These are phyloP conservation scores for Cladosporium sp. DNA, from an alignment of 2,329 filamentous ascomycete species.

Conservation along the genomic window DNA sequence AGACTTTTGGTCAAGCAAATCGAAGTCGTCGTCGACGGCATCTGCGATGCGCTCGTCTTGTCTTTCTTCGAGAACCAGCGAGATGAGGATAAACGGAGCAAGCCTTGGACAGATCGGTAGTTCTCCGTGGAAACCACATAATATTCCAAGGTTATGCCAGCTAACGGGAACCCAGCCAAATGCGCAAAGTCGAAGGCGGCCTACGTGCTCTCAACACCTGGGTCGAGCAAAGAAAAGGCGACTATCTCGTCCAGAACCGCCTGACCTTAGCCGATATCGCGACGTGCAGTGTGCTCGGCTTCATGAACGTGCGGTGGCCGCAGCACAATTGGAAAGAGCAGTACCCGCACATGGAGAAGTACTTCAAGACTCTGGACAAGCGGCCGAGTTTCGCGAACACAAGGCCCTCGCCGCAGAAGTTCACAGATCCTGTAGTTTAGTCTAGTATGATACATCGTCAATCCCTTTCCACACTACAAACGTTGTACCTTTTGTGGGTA, in stretches of 20 bases:
- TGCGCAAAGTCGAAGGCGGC: conserved; percentile 39
- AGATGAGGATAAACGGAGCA: conserved; percentile 28
- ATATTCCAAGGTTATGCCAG: not conserved
- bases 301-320: conserved; percentile 36
- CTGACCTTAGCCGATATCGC: conserved; percentile 41
- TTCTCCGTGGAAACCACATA: not conserved
- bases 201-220: conserved; percentile 35
- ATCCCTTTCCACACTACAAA: not conserved
- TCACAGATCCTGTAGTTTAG: conserved; percentile 38
- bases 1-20: conserved; percentile 37
- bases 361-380: conserved; percentile 47
- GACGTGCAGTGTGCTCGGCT: conserved; percentile 36
- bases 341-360: conserved; percentile 43
- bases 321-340: conserved; percentile 37
- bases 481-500: not conserved
- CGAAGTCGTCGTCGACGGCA: conserved; percentile 39
- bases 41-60: conserved; percentile 42
- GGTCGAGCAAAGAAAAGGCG: conserved; percentile 29
- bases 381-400: conserved; percentile 43
- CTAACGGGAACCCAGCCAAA: conserved; percentile 29
- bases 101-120: conserved; percentile 34
- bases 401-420: conserved; percentile 36
- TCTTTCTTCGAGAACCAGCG: conserved; percentile 40
- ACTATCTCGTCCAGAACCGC: conserved; percentile 35
- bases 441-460: conserved; percentile 17